Evolutionary conservation across 148 eudicot genomes (phyloP), one percentile per base, ranked within the genome.

Genomic region (Rhododendron henanense): DNA sequence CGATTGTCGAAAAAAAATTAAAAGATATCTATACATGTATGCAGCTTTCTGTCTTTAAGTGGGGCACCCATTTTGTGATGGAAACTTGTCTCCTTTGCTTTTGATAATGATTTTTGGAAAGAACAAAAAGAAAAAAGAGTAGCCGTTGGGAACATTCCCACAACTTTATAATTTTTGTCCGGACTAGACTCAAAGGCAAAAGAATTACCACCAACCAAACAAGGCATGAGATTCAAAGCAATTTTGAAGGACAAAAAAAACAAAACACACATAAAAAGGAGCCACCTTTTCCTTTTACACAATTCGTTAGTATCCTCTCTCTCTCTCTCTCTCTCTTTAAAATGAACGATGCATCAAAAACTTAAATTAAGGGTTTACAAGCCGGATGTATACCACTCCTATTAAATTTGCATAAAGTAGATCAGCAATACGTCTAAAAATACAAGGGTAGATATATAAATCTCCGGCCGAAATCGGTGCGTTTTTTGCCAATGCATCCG

Each of bases 221-320:
- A 84, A 84, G 83, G 87, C 90, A 86, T 86, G 90, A 88, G 90
- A 86, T 88, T 85, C 90, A 86, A 88, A 88, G 86, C 84, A 79
- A 78, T 53, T 76, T 53, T 76, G 44, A 13, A 55, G 59, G 79
- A 69, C 86, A 67, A 7, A 74, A 50, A 39, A 87, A 5, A 73
- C 2, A 73, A 44, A 18, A 39, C 31, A 81, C 33, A 13, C 85
- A 25, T 59, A 39, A 75, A 77, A 83, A 63, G 63, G 83, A 63
- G 59, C 25, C 28, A 37, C 83, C 79, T 79, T 78, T 85, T 85
- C 50, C 87, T 85, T 88, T 82, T 85, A 69, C 75, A 77, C 85
- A 48, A 63, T 19, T 47, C 81, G 71, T 85, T 75, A 19, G 85
- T 74, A 82, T 82, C 47, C 50, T 63, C 39, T 23, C 67, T 18